Percentiles rank a stretch among this genome's conserved stretches.
phyloP scores from a whole-genome alignment of 345 rosid species.

The Hibiscus trionum region DNA sequence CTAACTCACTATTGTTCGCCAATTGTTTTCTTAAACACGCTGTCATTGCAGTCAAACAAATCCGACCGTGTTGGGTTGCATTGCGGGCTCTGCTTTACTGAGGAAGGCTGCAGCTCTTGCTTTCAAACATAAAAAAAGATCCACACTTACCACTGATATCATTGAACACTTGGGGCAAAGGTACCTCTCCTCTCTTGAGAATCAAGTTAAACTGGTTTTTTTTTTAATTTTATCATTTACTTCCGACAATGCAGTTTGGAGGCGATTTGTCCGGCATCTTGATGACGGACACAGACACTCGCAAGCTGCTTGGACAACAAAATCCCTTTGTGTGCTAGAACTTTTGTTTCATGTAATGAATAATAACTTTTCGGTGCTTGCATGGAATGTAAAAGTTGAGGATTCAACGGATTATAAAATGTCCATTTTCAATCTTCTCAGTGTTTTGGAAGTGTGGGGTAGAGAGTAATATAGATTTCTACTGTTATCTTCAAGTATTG shows the following conservation, averaged over 20 bases:
- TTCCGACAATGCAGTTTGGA: conserved; percentile 45
- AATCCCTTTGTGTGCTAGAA: background rate
- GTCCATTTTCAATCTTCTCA: background rate
- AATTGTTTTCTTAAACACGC: background rate
- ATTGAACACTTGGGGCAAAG: conserved; percentile 70
- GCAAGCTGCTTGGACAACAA: background rate
- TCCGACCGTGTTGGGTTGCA: conserved; percentile 81
- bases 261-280: conserved; percentile 50
- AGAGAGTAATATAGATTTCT: background rate
- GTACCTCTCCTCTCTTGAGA: conserved; percentile 20
- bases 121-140: conserved; percentile 52
- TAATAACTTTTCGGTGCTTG: background rate
- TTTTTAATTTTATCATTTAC: background rate
- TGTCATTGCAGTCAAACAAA: conserved; percentile 18
- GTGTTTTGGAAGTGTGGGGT: background rate
- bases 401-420: background rate
- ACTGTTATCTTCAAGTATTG: background rate
- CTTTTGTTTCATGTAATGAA: background rate
- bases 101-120: conserved; percentile 87
- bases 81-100: conserved; percentile 76
- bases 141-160: conserved; percentile 81
- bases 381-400: background rate
- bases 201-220: background rate
- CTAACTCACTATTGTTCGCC: background rate
- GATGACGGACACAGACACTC: background rate